These are phyloP conservation scores for Mortierella claussenii DNA, from an alignment of 192 early-diverging fungal species.

Conservation along the genomic window DNA sequence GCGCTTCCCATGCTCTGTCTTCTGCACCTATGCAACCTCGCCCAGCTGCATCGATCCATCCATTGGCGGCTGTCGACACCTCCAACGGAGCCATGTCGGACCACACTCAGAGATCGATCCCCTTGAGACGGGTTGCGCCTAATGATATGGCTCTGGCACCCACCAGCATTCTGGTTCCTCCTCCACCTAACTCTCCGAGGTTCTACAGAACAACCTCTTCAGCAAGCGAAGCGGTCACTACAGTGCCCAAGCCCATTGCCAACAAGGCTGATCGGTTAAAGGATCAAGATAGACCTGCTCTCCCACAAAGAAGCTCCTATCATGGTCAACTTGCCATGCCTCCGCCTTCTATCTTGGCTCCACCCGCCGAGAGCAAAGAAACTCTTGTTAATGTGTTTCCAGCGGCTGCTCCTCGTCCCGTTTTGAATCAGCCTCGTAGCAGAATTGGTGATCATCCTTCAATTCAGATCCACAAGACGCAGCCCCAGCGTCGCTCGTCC, in stretches of 20 bases:
- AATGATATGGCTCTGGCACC: conserved; percentile 12
- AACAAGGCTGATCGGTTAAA: conserved; percentile 33
- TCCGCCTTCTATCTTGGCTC: conserved; percentile 27
- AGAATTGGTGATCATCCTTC: conserved; percentile 24
- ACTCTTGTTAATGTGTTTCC: conserved; percentile 51
- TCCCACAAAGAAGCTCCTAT: conserved; percentile 51
- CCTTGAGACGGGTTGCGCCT: neutral
- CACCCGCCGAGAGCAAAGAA: conserved; percentile 18
- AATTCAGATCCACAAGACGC: conserved; percentile 11
- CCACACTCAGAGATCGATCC: neutral
- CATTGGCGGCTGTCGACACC: conserved; percentile 54
- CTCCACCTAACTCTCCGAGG: conserved; percentile 14
- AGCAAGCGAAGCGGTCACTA: conserved; percentile 27
- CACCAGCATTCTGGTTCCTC: conserved; percentile 5
- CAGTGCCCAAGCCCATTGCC: conserved; percentile 27
- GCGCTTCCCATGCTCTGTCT: neutral
- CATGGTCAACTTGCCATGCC: conserved; percentile 41
- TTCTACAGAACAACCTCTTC: conserved; percentile 25
- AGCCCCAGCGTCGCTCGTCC: conserved; percentile 27
- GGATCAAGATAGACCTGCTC: conserved; percentile 17
- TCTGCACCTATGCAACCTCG: neutral
- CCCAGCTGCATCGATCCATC: conserved; percentile 51
- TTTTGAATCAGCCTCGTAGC: conserved; percentile 52
- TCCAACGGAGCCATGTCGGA: conserved; percentile 33
- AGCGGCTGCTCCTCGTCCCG: conserved; percentile 18